A percentile compares a stretch with the other conserved stretches of the same genome.
Evolutionary conservation across 345 rosid genomes (phyloP).

Genomic region (Citrus reticulata): DNA sequence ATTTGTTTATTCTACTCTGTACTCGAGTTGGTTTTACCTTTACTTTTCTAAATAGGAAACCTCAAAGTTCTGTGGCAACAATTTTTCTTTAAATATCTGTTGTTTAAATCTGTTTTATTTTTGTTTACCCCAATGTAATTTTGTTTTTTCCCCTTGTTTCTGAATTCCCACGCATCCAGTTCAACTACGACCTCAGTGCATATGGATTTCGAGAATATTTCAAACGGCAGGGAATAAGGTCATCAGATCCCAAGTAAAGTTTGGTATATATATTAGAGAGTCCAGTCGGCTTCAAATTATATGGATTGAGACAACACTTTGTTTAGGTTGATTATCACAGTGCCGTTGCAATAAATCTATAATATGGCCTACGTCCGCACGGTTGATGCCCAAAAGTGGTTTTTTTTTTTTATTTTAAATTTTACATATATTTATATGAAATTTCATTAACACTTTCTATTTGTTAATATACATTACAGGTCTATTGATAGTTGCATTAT

Average conservation of each 20-base stretch:
- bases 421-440: too few relatives aligned
- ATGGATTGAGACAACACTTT: neutral
- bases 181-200: constrained; percentile 71
- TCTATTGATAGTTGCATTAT: too few relatives aligned
- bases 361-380: neutral
- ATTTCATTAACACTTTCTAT: neutral
- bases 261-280: neutral
- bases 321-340: neutral
- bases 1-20: neutral
- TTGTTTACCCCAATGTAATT: neutral
- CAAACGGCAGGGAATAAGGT: constrained; percentile 62
- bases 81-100: too few relatives aligned
- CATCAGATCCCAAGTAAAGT: constrained; percentile 32
- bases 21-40: too few relatives aligned
- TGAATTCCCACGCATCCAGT: constrained; percentile 34
- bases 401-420: too few relatives aligned
- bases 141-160: neutral
- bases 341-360: neutral
- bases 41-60: too few relatives aligned
- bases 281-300: neutral
- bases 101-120: neutral
- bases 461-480: too few relatives aligned
- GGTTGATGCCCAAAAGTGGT: neutral
- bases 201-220: constrained; percentile 95
- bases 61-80: neutral